Evolutionary conservation across 1,284 basidiomycete genomes (phyloP), one percentile per base, ranked within the genome.

Genomic region (Trichosporon sp.): DNA sequence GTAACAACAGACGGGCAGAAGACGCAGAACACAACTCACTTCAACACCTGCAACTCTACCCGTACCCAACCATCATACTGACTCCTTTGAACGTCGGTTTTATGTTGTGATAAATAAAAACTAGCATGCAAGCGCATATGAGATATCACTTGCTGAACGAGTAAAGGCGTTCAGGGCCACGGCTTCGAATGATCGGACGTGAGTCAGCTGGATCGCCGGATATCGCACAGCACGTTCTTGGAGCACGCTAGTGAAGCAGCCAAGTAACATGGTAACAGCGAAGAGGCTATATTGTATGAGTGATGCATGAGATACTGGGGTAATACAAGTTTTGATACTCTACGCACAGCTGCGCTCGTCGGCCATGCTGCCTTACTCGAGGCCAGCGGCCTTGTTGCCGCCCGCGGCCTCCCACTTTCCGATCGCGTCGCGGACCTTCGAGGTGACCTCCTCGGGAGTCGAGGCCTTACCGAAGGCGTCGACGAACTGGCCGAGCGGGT

Each of bases 401-500:
- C 82, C 82, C 11, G 80, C 80, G 44, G 78, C 76, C 62, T 86
- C 83, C 86, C 86, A 88, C 75, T 85, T 84, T 64, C 79, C 76
- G 67, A 88, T 83, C 47, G 85, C 87, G 60, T 83, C 83, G 65
- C 83, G 80, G 1, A 87, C 84, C 79, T 88, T 88, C 29, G 73
- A 75, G 9, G 81, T 78, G 15, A 96, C 91, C 42, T 94, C 91
- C 42, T 90, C 87, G 4, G 88, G 86, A 0, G 87, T 88, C 66
- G 88, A 90, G 66, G 87, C 88, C 84, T 97, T 93, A 12, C 96
- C 97, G 80, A 98, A 98, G 2, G 97, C 96, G 77, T 99, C 95
- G 1, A 98, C 93, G 76, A 98, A 99, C 78, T 91, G 87, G 21
- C 96, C 96, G 8, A 90, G 84, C 0, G 97, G 96, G 79, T 98